Conservation (phyloP, 768 basidiomycete species). For the Auricularia sp. region DNA sequence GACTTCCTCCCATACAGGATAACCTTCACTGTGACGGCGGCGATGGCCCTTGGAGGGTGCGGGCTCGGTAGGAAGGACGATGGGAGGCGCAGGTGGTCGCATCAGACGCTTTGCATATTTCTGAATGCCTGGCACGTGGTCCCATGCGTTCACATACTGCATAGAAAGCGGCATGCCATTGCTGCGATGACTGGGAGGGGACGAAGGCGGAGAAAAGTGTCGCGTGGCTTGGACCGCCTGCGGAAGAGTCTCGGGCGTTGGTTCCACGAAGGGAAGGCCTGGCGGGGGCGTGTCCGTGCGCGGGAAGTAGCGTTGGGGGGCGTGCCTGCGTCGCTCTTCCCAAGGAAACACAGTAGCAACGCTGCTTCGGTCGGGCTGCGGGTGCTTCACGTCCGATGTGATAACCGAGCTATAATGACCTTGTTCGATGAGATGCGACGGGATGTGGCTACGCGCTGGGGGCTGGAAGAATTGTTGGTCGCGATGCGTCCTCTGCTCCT, state of each 20-base stretch:
- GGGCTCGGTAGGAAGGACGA: conserved; percentile 43
- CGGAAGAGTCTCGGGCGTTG: conserved; percentile 19
- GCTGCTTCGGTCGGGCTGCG: conserved; percentile 53
- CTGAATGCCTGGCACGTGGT: conserved; percentile 68
- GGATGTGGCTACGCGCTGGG: conserved; percentile 50
- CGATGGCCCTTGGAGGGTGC: conserved; percentile 22
- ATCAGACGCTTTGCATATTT: conserved; percentile 56
- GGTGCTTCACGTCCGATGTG: conserved; percentile 8
- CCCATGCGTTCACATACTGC: conserved; percentile 77
- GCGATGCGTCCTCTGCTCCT: conserved; percentile 20
- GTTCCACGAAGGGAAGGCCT: conserved; percentile 10
- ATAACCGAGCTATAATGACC: conserved; percentile 61
- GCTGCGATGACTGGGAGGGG: conserved; percentile 2
- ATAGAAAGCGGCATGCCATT: conserved; percentile 46
- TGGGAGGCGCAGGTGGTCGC: conserved; percentile 31
- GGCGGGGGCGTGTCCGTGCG: conserved; percentile 46
- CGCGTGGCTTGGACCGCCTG: conserved; percentile 8
- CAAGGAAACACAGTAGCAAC: conserved; percentile 87
- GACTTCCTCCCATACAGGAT: conserved; percentile 41
- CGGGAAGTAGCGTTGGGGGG: conserved; percentile 68
- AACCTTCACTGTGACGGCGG: conserved; percentile 23
- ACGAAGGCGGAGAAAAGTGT: conserved; percentile 12
- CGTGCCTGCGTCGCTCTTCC: conserved; percentile 65
- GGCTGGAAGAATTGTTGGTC: conserved; percentile 45
- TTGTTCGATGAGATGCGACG: conserved; percentile 54